phyloP scores from a whole-genome alignment of 2,329 filamentous ascomycete genomes.

The Talaromyces funiculosus region DNA sequence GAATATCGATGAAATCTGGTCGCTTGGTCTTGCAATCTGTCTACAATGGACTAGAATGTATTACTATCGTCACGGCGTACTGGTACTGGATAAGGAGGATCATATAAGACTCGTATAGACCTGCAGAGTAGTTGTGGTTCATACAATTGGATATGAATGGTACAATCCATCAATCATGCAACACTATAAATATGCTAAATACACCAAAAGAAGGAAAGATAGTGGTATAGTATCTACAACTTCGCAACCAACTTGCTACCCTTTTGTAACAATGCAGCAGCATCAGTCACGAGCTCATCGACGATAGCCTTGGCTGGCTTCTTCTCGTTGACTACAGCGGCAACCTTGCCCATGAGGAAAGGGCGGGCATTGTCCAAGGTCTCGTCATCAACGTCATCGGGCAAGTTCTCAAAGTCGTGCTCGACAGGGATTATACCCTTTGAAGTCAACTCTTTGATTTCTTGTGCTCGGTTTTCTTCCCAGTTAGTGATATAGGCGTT shows the following conservation, averaged over 20 bases:
- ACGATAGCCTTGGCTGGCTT: slow-evolving; percentile 87
- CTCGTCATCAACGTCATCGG: slow-evolving; percentile 69
- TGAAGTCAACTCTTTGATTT: slow-evolving; percentile 86
- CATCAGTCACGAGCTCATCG: slow-evolving; percentile 86
- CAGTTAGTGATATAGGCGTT: slow-evolving; percentile 94
- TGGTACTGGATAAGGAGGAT: no score
- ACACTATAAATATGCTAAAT: background rate
- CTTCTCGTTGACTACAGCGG: slow-evolving; percentile 87
- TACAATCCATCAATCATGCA: background rate
- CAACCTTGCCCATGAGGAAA: slow-evolving; percentile 94
- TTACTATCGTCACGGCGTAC: background rate
- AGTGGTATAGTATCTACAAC: slow-evolving; percentile 47
- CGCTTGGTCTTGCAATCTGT: background rate
- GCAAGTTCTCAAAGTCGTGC: slow-evolving; percentile 81
- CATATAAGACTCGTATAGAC: no score
- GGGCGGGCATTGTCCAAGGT: slow-evolving; percentile 86
- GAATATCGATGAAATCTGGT: background rate
- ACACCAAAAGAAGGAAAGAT: background rate
- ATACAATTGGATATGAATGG: background rate
- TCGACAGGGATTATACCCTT: slow-evolving; percentile 93
- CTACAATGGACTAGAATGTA: background rate
- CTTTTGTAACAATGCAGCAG: slow-evolving; percentile 62
- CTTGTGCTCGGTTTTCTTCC: slow-evolving; percentile 82
- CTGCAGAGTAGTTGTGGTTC: no score
- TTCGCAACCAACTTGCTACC: slow-evolving; percentile 65